Evolutionary conservation across 2,329 filamentous ascomycete genomes (phyloP), one percentile per base, ranked within the genome.

Genomic region (Sporothrix phasma): DNA sequence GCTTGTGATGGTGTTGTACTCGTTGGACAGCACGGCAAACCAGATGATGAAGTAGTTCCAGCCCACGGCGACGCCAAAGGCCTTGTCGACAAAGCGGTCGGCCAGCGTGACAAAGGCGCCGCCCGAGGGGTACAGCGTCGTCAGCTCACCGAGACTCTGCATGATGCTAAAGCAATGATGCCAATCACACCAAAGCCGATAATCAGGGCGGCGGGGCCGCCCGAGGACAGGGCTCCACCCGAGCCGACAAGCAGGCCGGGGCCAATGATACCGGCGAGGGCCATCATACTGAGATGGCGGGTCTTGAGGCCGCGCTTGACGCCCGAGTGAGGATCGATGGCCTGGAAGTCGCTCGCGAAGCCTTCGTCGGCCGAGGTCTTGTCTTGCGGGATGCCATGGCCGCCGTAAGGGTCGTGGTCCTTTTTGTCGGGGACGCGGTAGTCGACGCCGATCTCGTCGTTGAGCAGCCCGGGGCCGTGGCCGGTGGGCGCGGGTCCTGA

Each of bases 141-240:
- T 88, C 69, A 91, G 77, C 72, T 92, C 88, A 22, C 88, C 88
- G 6, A 92, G 76, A 4, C 84, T 87, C 77, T 90, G 88, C 84
- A 89, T 90, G 68, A 88, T 82, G 68, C 78, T 80, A 67, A 79
- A 81, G 88, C 87, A 65, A 91, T 83, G 67, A 90, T 80, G 11
- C 86, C 88, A 68, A 90, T 87, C 31, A 90, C 76, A 10, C 80
- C 83, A 68, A 92, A 92, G 1, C 88, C 88, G 70, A 92, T 90
- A 41, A 92, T 73, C 58, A 90, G 75, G 0, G 87, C 85, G 0
- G 87, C 88, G 17, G 89, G 88, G 0, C 89, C 89, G 63, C 88
- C 88, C 47, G 80, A 82, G 13, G 82, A 78, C 26, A 92, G 76
- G 0, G 88, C 88, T 54, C 86, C 84, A 41, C 89, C 88, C 2